Evolutionary conservation across 257 asterid species (phyloP).

Genomic region (Salvia hispanica): DNA sequence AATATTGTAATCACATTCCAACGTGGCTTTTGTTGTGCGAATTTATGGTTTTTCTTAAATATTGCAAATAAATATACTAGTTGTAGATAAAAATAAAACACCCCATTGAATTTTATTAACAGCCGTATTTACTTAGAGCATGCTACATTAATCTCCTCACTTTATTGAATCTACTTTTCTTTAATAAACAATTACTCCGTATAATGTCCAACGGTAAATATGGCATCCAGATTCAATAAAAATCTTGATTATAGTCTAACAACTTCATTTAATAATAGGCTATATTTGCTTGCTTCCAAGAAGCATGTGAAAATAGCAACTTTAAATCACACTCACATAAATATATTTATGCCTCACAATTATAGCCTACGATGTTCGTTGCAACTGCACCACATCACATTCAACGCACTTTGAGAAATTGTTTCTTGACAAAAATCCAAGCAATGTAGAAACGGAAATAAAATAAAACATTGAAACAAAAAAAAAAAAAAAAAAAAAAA

Average conservation of each 20-base stretch:
- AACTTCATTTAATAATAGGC: conserved; percentile 15
- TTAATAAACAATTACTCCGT: neutral
- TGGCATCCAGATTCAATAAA: neutral
- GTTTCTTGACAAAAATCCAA: neutral
- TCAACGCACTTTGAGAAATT: neutral
- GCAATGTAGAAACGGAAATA: neutral
- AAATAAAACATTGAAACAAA: neutral
- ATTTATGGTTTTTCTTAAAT: no score
- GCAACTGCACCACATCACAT: conserved; percentile 25
- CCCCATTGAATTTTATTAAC: no score
- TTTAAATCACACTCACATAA: conserved; percentile 1
- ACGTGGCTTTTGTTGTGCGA: no score
- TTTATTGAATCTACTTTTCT: neutral
- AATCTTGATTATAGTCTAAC: conserved; percentile 10
- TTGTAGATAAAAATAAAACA: no score
- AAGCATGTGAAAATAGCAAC: conserved; percentile 32
- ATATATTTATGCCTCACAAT: conserved; percentile 19
- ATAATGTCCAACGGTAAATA: neutral
- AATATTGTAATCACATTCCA: no score
- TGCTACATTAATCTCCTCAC: no score
- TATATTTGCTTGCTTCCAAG: conserved; percentile 22
- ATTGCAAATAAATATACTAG: no score
- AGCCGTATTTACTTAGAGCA: no score
- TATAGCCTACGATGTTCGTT: conserved; percentile 15
- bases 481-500: no score